phyloP scores from a whole-genome alignment of 2,329 filamentous ascomycete genomes.

The Ophiocordyceps camponoti-saundersi region DNA sequence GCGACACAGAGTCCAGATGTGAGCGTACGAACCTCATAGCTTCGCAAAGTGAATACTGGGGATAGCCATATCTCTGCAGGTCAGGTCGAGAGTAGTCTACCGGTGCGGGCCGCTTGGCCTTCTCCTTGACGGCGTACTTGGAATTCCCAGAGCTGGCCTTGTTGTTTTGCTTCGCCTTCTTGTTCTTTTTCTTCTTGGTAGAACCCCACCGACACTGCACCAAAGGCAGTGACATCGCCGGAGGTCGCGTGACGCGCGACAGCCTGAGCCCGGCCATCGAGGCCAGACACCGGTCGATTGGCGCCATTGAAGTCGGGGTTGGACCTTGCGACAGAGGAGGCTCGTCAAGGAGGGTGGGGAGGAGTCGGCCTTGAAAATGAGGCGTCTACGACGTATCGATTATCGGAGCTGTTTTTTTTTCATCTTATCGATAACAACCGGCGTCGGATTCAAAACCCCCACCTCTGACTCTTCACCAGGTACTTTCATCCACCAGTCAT shows the following conservation, averaged over 20 bases:
- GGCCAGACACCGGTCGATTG: conserved; percentile 35
- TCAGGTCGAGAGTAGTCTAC: conserved; percentile 52
- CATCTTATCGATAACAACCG: conserved; percentile 9
- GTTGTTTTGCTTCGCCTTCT: conserved; percentile 9
- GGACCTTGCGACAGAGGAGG: not conserved
- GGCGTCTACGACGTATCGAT: conserved; percentile 4
- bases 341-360: not conserved
- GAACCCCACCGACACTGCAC: conserved; percentile 25
- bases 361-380: conserved; percentile 8
- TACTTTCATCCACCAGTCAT: not conserved
- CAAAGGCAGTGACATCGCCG: conserved; percentile 24
- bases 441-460: not conserved
- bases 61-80: conserved; percentile 42
- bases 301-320: conserved; percentile 24
- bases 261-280: conserved; percentile 34
- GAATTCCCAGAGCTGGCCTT: conserved; percentile 13
- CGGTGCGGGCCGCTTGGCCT: conserved; percentile 37
- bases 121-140: conserved; percentile 9
- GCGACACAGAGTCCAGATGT: not conserved
- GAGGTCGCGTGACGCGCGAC: conserved; percentile 22
- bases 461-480: not conserved
- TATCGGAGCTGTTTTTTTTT: not conserved
- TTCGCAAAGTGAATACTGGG: conserved; percentile 69
- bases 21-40: conserved; percentile 58
- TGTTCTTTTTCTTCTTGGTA: conserved; percentile 25